Percentiles rank a stretch among this genome's conserved stretches.
These are phyloP conservation scores for Suillus sp. DNA, from an alignment of 768 basidiomycete species.

Conservation along the genomic window DNA sequence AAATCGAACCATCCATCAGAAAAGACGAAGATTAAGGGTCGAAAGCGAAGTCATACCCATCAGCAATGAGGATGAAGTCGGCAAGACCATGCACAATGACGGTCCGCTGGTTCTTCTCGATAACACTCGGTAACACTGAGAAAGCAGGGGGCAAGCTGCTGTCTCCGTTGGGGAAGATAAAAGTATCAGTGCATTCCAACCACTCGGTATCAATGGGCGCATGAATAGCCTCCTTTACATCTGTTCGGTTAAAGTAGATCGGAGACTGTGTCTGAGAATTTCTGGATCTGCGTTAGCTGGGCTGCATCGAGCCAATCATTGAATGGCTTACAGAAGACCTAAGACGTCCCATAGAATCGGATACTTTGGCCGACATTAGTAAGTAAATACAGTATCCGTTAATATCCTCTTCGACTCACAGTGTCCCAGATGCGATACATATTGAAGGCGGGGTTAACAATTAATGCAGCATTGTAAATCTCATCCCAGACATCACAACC, in stretches of 20 bases:
- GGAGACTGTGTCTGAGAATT: conserved; percentile 60
- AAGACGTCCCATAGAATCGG: conserved; percentile 79
- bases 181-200: fast-evolving
- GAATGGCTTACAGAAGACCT: conserved; percentile 63
- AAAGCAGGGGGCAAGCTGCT: background rate
- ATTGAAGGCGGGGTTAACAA: conserved; percentile 74
- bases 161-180: background rate
- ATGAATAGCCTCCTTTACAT: conserved; percentile 52
- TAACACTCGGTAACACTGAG: background rate
- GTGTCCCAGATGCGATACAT: conserved; percentile 79
- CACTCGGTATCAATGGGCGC: background rate
- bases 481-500: conserved; percentile 71
- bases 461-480: conserved; percentile 61
- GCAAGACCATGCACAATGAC: background rate
- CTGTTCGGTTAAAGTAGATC: conserved; percentile 66
- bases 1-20: background rate
- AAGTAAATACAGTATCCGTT: conserved; percentile 7
- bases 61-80: background rate
- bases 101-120: background rate
- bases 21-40: background rate
- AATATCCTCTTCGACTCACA: conserved; percentile 27
- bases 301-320: background rate
- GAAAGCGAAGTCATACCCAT: background rate
- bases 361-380: conserved; percentile 36
- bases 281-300: conserved; percentile 33